Percentiles rank a stretch among this genome's conserved stretches.
Evolutionary conservation across 208 protist genomes (phyloP).

Genomic region (Entamoeba dispar): DNA sequence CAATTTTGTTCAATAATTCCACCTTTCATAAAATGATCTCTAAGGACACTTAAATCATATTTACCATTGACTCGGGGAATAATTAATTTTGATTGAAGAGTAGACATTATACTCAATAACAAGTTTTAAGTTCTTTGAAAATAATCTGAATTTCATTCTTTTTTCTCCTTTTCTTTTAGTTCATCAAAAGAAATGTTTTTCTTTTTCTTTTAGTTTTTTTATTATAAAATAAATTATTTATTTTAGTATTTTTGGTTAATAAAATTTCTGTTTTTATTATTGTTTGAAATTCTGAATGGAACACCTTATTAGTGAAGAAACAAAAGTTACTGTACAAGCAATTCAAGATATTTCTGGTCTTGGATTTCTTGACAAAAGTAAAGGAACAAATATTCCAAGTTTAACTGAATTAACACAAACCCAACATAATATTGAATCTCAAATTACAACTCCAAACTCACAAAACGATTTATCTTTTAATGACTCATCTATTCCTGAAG

Average conservation of each 20-base stretch:
- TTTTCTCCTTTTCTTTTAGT: too few relatives aligned
- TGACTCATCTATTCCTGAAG: neutral
- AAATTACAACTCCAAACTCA: neutral
- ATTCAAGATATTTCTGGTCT: neutral
- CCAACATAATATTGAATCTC: neutral
- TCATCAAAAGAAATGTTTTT: too few relatives aligned
- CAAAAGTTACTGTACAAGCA: neutral
- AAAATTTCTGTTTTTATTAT: too few relatives aligned
- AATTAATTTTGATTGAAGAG: neutral
- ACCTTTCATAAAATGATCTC: neutral
- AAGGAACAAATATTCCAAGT: neutral
- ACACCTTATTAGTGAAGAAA: neutral
- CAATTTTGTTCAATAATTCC: neutral
- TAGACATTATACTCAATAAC: neutral
- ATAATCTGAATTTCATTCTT: too few relatives aligned
- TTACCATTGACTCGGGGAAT: neutral
- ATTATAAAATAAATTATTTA: too few relatives aligned
- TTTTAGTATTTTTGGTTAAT: too few relatives aligned
- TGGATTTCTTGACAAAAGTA: neutral
- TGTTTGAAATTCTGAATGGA: too few relatives aligned
- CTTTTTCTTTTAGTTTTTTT: too few relatives aligned
- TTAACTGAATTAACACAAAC: neutral
- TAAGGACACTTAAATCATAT: neutral
- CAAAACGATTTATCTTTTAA: neutral
- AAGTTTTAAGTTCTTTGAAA: too few relatives aligned